A percentile compares a stretch with the other conserved stretches of the same genome.
These are phyloP conservation scores for Rhizopus microsporus DNA, from an alignment of 371 early-diverging fungal genomes.

Conservation along the genomic window DNA sequence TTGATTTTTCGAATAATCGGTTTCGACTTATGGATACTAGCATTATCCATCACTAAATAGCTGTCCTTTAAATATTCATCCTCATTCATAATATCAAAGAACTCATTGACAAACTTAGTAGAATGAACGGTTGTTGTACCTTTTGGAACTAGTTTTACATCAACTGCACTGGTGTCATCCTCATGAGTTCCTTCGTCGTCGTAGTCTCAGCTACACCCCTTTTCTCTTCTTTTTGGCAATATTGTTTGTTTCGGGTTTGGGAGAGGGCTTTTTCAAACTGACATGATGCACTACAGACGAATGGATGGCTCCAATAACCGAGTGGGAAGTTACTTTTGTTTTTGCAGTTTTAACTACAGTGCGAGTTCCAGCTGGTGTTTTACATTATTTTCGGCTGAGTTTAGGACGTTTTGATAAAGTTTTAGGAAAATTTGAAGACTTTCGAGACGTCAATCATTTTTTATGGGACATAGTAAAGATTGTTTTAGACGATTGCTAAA, in stretches of 20 bases:
- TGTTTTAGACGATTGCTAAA: constrained; percentile 8
- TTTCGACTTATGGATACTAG: constrained; percentile 19
- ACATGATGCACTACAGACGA: constrained; percentile 1
- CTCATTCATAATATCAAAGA: constrained; percentile 14
- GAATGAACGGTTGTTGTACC: constrained; percentile 9
- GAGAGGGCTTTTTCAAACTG: constrained; percentile 4
- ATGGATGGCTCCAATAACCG: constrained; percentile 9
- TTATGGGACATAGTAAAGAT: too few relatives aligned
- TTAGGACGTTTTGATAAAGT: too few relatives aligned
- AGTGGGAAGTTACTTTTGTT: constrained; percentile 8
- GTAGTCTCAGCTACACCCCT: constrained; percentile 12
- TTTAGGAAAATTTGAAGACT: too few relatives aligned
- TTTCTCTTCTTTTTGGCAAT: constrained; percentile 6
- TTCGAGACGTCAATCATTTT: too few relatives aligned
- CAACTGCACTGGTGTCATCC: too few relatives aligned
- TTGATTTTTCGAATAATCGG: constrained; percentile 20
- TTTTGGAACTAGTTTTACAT: too few relatives aligned
- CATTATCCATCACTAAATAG: constrained; percentile 20
- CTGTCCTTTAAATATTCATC: constrained; percentile 15
- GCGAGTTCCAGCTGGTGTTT: constrained; percentile 1
- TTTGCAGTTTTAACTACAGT: constrained; percentile 4
- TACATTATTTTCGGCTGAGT: too few relatives aligned
- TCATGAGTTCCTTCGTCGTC: constrained; percentile 11
- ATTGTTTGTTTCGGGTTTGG: background rate
- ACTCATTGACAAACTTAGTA: constrained; percentile 12